Evolutionary conservation across 208 protist species (phyloP).

Genomic region (Acanthamoeba healyi): DNA sequence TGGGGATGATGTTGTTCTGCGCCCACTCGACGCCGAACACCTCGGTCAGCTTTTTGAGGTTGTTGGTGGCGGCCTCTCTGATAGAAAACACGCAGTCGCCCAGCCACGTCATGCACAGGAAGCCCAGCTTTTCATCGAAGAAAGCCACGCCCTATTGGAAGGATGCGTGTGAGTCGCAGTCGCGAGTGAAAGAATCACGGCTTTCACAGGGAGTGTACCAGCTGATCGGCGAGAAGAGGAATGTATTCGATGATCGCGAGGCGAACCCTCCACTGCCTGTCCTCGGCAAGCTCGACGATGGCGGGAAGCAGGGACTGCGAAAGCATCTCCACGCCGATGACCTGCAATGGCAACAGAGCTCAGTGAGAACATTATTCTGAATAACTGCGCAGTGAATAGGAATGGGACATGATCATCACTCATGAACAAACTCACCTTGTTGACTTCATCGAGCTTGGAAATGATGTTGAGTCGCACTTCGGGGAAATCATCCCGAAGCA

Average conservation of each 20-base stretch:
- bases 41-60: conserved; percentile 90
- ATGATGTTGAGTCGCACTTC: conserved; percentile 94
- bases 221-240: conserved; percentile 91
- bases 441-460: conserved; percentile 91
- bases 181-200: background rate
- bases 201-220: conserved; percentile 74
- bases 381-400: too few relatives aligned
- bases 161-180: background rate
- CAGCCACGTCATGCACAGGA: conserved; percentile 93
- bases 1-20: conserved; percentile 89
- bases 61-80: conserved; percentile 91
- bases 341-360: conserved; percentile 24
- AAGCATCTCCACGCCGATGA: conserved; percentile 91
- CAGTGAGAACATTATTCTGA: too few relatives aligned
- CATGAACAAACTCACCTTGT: conserved; percentile 65
- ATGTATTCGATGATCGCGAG: conserved; percentile 95
- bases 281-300: conserved; percentile 93
- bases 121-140: conserved; percentile 93
- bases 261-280: conserved; percentile 94
- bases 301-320: conserved; percentile 91
- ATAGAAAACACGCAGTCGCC: conserved; percentile 92
- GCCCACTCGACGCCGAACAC: conserved; percentile 93
- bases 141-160: conserved; percentile 90
- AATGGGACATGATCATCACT: too few relatives aligned
- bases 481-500: conserved; percentile 92